phyloP scores from a whole-genome alignment of 805 yeast species.

The Ogataea pilisensis region DNA sequence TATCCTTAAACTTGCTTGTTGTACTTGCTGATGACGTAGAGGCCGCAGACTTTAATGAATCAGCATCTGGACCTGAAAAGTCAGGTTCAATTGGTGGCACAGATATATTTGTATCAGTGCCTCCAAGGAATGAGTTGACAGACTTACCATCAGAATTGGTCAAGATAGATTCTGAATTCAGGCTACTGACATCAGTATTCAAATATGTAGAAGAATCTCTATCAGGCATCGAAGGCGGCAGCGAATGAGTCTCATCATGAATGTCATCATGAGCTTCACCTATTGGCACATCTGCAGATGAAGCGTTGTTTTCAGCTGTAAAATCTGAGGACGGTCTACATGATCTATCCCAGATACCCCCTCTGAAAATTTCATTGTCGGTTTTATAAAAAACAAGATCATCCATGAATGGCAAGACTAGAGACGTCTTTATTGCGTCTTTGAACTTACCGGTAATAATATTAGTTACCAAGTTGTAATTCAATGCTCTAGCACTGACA shows the following conservation, averaged over 20 bases:
- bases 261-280: too few species aligned
- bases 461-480: conserved; percentile 74
- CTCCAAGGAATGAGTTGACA: background rate
- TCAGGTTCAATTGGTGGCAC: background rate
- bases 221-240: conserved; percentile 7
- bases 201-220: background rate
- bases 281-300: background rate
- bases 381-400: conserved; percentile 74
- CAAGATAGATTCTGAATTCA: background rate
- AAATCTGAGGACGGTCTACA: conserved; percentile 15
- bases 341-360: conserved; percentile 83
- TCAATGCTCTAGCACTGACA: conserved; percentile 79
- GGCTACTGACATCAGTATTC: background rate
- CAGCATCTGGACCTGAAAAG: background rate
- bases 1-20: conserved; percentile 8
- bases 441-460: conserved; percentile 73
- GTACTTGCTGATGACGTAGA: conserved; percentile 4
- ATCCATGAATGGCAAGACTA: conserved; percentile 87
- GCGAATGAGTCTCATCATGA: background rate
- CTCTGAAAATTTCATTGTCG: conserved; percentile 68
- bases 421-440: conserved; percentile 72
- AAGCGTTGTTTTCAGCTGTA: background rate
- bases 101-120: background rate
- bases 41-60: conserved; percentile 3
- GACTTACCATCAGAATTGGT: background rate